A percentile compares a stretch with the other conserved stretches of the same genome.
Evolutionary conservation across 768 basidiomycete species (phyloP).

Genomic region (Agaricus subrufescens): DNA sequence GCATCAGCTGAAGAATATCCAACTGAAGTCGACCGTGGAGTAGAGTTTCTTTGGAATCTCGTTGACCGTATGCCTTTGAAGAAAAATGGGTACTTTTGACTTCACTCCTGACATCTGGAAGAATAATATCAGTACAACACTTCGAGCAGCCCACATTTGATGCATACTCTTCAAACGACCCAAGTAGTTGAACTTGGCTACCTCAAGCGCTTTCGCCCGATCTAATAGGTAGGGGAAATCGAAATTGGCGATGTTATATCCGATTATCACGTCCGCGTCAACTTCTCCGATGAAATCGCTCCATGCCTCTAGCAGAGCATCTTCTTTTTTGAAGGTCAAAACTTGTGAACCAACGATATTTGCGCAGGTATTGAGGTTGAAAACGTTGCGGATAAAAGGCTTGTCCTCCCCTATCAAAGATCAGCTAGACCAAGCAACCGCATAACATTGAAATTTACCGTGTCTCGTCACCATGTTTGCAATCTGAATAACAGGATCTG

Average conservation of each 20-base stretch:
- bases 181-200: conserved; percentile 61
- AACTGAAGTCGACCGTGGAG: conserved; percentile 93
- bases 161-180: conserved; percentile 69
- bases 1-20: conserved; percentile 97
- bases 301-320: conserved; percentile 76
- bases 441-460: conserved; percentile 43
- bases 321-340: conserved; percentile 73
- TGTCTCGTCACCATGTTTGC: conserved; percentile 99
- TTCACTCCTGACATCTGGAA: conserved; percentile 66
- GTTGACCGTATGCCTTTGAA: conserved; percentile 94
- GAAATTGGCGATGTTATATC: conserved; percentile 92
- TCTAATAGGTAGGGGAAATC: conserved; percentile 97
- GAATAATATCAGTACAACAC: conserved; percentile 7
- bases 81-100: conserved; percentile 96
- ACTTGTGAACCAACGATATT: conserved; percentile 99
- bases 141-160: background rate
- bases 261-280: conserved; percentile 94
- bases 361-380: conserved; percentile 91
- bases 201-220: conserved; percentile 79
- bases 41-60: conserved; percentile 90
- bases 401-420: conserved; percentile 68
- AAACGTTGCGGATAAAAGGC: conserved; percentile 95
- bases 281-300: conserved; percentile 82
- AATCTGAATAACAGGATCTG: conserved; percentile 97
- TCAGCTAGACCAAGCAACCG: background rate